Evolutionary conservation across 225 moss, liverwort and hornwort species (phyloP), one percentile per base, ranked within the genome.

Genomic region (Physcomitrium patens): DNA sequence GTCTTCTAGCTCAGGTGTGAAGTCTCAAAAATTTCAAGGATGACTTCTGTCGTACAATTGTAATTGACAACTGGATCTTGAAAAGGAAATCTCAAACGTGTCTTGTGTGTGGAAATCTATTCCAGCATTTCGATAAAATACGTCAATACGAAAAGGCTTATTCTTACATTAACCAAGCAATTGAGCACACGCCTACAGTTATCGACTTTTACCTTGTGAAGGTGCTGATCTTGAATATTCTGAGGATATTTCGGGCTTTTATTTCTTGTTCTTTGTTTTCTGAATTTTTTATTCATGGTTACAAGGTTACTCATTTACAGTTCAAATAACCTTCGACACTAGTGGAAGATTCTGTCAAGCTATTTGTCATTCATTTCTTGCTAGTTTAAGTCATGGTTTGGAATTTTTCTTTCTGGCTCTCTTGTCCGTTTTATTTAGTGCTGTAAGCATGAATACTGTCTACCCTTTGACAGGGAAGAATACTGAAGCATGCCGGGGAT

Each of bases 131-230:
- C 47, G 97, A 99, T 79, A 84, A 60, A 66, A 89, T 90, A 64
- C 77, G 89, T 52, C 83, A 81, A 53, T 93, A 79, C 66, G 86
- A 88, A 41, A 90, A 79, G 80, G 95, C 99, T 78, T 87, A 89
- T 60, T 76, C 67, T 19, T 88, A 86, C 69, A 91, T 99, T 20
- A 86, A 94, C 70, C 91, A 83, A 85, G 99, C 99, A 49, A 87
- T 99, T 60, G 75, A 53, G 55, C 99, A 99, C 72, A 95, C 99
- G 11, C 99, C 99, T 10, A 99, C 95, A 55, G 94, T 93, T 37
- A 95, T 99, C 72, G 99, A 99, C 76, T 82, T 95, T 54, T 99
- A 99, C 52, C 87, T 95, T 73, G 93, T 95, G 77, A 99, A 99
- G 86, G 99, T 90, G 63, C 48, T 53, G 55, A 67, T 73, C 56